Percentiles rank a stretch among this genome's conserved stretches.
These are phyloP conservation scores for Dendrobium officinale DNA, from an alignment of 106 monocot species.

Conservation along the genomic window DNA sequence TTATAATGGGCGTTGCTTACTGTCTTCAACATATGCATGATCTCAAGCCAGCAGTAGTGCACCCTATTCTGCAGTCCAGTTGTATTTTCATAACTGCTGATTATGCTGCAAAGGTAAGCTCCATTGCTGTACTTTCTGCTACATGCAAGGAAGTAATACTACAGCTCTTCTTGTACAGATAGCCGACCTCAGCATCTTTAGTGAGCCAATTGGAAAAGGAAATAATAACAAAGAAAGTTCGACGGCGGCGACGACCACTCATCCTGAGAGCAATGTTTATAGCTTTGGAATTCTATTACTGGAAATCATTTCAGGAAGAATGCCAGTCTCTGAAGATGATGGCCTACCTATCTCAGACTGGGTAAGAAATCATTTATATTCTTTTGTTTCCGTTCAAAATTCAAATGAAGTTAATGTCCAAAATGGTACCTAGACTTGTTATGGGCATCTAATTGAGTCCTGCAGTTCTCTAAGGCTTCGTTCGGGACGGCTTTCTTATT, in stretches of 20 bases:
- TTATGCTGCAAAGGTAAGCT: constrained; percentile 79
- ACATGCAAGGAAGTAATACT: neutral
- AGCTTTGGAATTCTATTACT: constrained; percentile 71
- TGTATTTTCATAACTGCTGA: constrained; percentile 73
- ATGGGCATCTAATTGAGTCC: too few species aligned
- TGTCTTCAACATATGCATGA: constrained; percentile 92
- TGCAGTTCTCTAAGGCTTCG: too few species aligned
- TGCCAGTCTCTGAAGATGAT: constrained; percentile 32
- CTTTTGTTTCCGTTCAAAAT: too few species aligned
- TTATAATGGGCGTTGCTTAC: constrained; percentile 84
- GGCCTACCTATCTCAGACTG: constrained; percentile 35
- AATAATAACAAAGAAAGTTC: constrained; percentile 12
- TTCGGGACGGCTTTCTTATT: too few species aligned
- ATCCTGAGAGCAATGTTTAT: constrained; percentile 55
- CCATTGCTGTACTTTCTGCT: neutral
- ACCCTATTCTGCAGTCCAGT: constrained; percentile 53
- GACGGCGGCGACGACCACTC: constrained; percentile 7
- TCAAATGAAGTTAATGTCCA: too few species aligned
- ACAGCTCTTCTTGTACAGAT: constrained; percentile 20
- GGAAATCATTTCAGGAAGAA: constrained; percentile 77
- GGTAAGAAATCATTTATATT: constrained; percentile 24
- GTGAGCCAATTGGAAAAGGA: constrained; percentile 18
- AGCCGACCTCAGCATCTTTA: constrained; percentile 37
- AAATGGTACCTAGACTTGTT: too few species aligned
- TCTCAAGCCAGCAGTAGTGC: constrained; percentile 58